These are phyloP conservation scores for Candida awuae DNA, from an alignment of 805 yeast species.

Conservation along the genomic window DNA sequence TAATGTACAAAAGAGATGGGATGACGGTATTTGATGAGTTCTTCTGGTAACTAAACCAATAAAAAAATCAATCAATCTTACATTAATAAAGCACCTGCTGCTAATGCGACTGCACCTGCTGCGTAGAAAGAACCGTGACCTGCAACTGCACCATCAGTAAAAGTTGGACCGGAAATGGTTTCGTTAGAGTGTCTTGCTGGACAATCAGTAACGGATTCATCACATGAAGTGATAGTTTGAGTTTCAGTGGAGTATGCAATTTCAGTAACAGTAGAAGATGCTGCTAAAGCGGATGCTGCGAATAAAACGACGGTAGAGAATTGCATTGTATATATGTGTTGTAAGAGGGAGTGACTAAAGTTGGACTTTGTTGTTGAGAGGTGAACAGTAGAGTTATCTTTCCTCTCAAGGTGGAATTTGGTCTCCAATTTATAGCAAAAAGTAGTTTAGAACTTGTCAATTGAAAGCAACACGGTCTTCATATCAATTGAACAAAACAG, in stretches of 20 bases:
- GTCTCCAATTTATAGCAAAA: background rate
- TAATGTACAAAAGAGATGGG: background rate
- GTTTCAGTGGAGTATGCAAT: constrained; percentile 31
- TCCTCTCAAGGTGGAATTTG: background rate
- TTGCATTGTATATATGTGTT: constrained; percentile 32
- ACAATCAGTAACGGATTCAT: constrained; percentile 30
- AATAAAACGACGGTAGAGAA: constrained; percentile 35
- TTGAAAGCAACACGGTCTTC: too few species aligned
- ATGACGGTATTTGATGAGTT: background rate
- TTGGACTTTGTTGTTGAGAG: constrained; percentile 7
- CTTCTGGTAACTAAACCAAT: too few species aligned
- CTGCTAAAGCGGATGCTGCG: constrained; percentile 30
- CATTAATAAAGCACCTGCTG: constrained; percentile 31
- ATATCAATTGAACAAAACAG: too few species aligned
- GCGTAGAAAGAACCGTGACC: constrained; percentile 23
- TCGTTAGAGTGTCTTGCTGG: constrained; percentile 24
- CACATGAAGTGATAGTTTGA: constrained; percentile 34
- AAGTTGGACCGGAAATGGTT: constrained; percentile 29
- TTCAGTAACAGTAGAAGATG: constrained; percentile 25
- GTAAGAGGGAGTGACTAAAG: constrained; percentile 23
- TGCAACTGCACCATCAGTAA: constrained; percentile 12
- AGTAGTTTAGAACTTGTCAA: background rate
- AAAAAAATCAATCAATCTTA: constrained; percentile 20
- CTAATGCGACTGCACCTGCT: constrained; percentile 30
- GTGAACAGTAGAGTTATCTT: constrained; percentile 3